Percentiles rank a stretch among this genome's conserved stretches.
phyloP scores from a whole-genome alignment of 116 monocot species.

The Cymodocea nodosa region DNA sequence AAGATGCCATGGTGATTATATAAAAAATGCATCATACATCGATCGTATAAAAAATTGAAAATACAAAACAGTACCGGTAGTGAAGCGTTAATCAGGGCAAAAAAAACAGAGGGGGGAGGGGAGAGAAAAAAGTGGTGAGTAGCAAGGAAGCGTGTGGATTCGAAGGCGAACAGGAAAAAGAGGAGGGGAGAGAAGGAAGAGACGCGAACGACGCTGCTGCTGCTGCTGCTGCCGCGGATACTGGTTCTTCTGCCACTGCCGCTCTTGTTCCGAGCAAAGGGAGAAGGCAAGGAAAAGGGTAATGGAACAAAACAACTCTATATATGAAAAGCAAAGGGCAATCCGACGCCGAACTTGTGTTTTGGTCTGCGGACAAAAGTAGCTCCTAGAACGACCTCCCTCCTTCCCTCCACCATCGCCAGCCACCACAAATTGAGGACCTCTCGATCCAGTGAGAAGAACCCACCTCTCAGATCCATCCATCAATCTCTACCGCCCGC shows the following conservation, averaged over 20 bases:
- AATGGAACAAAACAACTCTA: background rate
- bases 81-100: background rate
- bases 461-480: no score
- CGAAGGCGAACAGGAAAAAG: background rate
- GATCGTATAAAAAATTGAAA: background rate
- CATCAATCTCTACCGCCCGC: no score
- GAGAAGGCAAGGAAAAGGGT: background rate
- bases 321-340: constrained; percentile 7
- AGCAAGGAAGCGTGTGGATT: background rate
- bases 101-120: constrained; percentile 2
- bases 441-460: no score
- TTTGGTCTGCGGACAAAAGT: constrained; percentile 7
- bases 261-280: constrained; percentile 2
- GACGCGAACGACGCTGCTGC: background rate
- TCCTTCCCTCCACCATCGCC: background rate
- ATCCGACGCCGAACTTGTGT: constrained; percentile 4
- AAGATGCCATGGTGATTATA: no score
- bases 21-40: no score
- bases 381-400: background rate
- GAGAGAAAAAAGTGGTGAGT: background rate
- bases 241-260: background rate
- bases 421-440: background rate
- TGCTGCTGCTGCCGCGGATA: background rate
- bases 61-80: background rate
- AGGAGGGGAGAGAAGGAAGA: background rate